These are phyloP conservation scores for Beauveria scarabaeidicola DNA, from an alignment of 2,329 filamentous ascomycete genomes.

Conservation along the genomic window DNA sequence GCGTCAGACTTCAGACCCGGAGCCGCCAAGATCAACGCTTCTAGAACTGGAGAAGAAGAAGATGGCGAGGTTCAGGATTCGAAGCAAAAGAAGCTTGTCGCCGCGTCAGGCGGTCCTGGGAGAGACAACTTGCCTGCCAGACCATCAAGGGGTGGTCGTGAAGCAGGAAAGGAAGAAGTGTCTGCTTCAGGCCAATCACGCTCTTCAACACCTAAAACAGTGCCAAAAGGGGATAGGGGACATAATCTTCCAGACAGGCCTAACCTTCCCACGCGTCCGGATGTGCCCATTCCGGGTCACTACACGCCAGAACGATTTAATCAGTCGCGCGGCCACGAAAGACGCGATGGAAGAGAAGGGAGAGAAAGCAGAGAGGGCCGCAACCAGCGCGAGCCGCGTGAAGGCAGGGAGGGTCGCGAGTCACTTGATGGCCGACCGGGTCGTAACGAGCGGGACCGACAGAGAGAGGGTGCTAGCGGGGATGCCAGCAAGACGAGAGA, in stretches of 20 bases:
- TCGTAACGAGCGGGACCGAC: conserved; percentile 14
- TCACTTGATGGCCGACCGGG: conserved; percentile 23
- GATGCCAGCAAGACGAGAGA: conserved; percentile 11
- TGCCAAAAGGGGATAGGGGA: conserved; percentile 19
- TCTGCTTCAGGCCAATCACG: conserved; percentile 15
- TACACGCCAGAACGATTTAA: conserved; percentile 37
- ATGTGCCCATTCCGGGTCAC: conserved; percentile 45
- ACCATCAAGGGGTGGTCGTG: conserved; percentile 20
- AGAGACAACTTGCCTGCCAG: conserved; percentile 29
- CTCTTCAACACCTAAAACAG: conserved; percentile 20
- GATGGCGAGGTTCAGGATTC: conserved; percentile 66
- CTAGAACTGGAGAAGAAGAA: conserved; percentile 45
- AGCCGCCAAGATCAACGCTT: conserved; percentile 26
- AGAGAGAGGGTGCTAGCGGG: background rate
- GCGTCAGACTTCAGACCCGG: conserved; percentile 58
- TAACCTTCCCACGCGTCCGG: conserved; percentile 48
- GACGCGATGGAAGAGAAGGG: conserved; percentile 29
- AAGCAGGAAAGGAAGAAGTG: conserved; percentile 20
- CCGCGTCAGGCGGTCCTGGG: conserved; percentile 9
- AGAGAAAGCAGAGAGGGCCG: conserved; percentile 25
- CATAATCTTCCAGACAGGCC: conserved; percentile 30
- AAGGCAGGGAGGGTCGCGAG: conserved; percentile 31
- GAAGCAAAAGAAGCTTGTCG: conserved; percentile 22
- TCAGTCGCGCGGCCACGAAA: conserved; percentile 32
- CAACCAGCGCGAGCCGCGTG: conserved; percentile 27